These are phyloP conservation scores for Pseudonitzschia delicatissima DNA, from an alignment of 108 stramenopile species.

Conservation along the genomic window DNA sequence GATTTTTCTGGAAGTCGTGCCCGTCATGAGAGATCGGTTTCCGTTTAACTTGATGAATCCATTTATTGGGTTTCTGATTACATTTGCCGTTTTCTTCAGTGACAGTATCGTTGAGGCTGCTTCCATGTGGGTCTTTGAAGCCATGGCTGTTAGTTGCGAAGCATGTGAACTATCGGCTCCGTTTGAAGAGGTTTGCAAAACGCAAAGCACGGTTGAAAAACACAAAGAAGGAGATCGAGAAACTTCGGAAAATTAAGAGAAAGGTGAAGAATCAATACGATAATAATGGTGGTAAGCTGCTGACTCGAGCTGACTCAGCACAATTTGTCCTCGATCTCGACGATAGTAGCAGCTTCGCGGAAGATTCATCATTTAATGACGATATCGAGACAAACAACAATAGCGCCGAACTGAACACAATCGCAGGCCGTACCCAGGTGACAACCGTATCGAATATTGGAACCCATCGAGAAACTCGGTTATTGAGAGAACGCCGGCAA, in stretches of 20 bases:
- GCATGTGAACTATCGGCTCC: constrained; percentile 25
- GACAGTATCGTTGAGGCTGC: constrained; percentile 32
- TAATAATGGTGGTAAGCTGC: neutral
- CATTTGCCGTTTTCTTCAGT: constrained; percentile 42
- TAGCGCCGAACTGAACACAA: neutral
- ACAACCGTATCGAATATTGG: constrained; percentile 21
- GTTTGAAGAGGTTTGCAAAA: constrained; percentile 9
- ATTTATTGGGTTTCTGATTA: constrained; percentile 37
- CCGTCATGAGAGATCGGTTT: constrained; percentile 34
- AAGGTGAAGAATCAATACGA: constrained; percentile 12
- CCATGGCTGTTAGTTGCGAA: constrained; percentile 28
- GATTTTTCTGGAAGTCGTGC: constrained; percentile 38
- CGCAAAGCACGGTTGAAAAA: constrained; percentile 11
- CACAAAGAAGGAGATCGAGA: constrained; percentile 11
- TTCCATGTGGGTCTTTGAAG: constrained; percentile 39
- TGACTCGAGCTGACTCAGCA: neutral
- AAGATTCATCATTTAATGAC: neutral
- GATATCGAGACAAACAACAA: neutral
- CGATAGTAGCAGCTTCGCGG: neutral
- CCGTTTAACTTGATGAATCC: constrained; percentile 30
- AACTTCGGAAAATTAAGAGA: constrained; percentile 13
- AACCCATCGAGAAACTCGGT: constrained; percentile 24
- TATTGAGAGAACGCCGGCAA: constrained; percentile 21
- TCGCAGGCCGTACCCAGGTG: neutral
- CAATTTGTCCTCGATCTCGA: neutral